phyloP scores from a whole-genome alignment of 805 yeast species.

The Candida sonorensis region DNA sequence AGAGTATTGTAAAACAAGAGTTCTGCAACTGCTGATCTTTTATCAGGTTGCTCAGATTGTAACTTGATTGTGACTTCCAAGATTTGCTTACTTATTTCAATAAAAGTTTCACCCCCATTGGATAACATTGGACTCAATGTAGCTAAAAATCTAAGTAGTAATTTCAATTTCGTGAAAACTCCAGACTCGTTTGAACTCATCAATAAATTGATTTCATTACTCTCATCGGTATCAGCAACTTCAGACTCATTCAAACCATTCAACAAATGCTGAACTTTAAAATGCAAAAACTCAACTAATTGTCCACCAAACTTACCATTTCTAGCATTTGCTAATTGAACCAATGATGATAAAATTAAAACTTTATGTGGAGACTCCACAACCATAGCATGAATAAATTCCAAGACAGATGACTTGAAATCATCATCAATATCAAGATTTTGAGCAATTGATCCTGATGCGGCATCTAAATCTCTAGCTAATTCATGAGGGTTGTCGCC shows the following conservation, averaged over 20 bases:
- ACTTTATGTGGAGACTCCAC: slow-evolving; percentile 90
- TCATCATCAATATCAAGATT: slow-evolving; percentile 58
- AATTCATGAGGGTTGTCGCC: slow-evolving; percentile 41
- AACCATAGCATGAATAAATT: slow-evolving; percentile 60
- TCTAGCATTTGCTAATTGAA: slow-evolving; percentile 58
- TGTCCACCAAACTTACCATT: slow-evolving; percentile 61
- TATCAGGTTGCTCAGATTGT: slow-evolving; percentile 32
- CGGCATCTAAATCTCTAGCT: slow-evolving; percentile 51
- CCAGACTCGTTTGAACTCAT: slow-evolving; percentile 38
- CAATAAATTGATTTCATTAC: slow-evolving; percentile 7
- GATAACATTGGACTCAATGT: slow-evolving; percentile 58
- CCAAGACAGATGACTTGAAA: slow-evolving; percentile 51
- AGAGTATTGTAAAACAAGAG: slow-evolving; percentile 57
- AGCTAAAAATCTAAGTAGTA: slow-evolving; percentile 63
- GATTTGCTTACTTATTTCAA: slow-evolving; percentile 44
- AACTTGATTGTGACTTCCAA: slow-evolving; percentile 50
- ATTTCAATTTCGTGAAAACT: slow-evolving; percentile 63
- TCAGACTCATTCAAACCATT: slow-evolving; percentile 33
- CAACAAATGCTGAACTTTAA: slow-evolving; percentile 40
- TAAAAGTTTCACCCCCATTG: slow-evolving; percentile 28
- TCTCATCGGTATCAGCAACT: slow-evolving; percentile 11
- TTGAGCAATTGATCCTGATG: slow-evolving; percentile 58
- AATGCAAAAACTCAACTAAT: slow-evolving; percentile 63
- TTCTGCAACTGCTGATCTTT: slow-evolving; percentile 62
- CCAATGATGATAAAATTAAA: slow-evolving; percentile 59